Evolutionary conservation across 345 rosid species (phyloP), one percentile per base, ranked within the genome.

Genomic region (Eutrema heterophyllum): DNA sequence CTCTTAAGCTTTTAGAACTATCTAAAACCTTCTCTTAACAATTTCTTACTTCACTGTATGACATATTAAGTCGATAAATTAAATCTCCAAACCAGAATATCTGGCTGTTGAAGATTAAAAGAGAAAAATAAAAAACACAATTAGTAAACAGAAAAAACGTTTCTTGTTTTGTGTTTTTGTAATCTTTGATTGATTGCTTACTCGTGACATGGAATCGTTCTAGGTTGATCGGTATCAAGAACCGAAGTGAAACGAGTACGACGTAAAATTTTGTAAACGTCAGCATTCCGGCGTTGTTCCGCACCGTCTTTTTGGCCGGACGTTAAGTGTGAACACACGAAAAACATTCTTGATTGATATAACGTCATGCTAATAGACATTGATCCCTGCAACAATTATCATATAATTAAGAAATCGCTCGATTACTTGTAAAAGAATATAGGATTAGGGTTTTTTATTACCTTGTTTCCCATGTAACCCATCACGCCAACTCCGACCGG

Each of bases 381-480:
- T 38, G 98, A 96, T 56, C 99, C 99, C 99, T 96, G 89, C n/a
- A n/a, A n/a, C 81, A 86, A 35, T 14, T 4, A 62, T 52, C 58
- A 44, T 36, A 41, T 11, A n/a, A 5, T 44, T 21, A 64, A 64
- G 26, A 30, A 30, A 30, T 15, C 56, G 43, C 24, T 18, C 1
- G 5, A 8, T 70, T 58, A 33, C 77, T 77, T 77, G 73, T 5
- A 0, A 36, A 65, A 13, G 18, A 77, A 77, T 77, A 13, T 77
- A 71, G 57, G 76, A 3, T 2, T 68, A 39, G 10, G 15, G 6
- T 4, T 2, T 10, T 39, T 0, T 48, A 0, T 63, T 88, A 96
- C 99, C 98, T 96, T 96, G 85, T 96, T 96, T 76, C 99, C 98
- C 94, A 96, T 83, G 83, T 92, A 96, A 26, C 99, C 99, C 99